Base-by-base conservation (phyloP, 495 filamentous ascomycete genomes). In the Sphaerosporella brunnea region DNA sequence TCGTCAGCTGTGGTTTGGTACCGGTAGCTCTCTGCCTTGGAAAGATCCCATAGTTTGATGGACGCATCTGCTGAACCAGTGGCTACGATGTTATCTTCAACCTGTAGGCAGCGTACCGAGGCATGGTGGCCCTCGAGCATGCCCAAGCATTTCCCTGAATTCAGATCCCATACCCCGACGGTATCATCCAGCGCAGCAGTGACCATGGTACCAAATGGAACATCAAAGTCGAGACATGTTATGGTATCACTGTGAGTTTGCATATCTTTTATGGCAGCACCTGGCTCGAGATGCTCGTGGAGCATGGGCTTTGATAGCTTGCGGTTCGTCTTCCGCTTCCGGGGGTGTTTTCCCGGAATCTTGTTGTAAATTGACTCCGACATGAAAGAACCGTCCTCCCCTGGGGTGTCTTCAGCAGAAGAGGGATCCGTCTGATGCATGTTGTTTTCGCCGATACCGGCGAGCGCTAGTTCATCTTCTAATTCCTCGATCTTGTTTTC, bases 321-420 rank as follows among this genome's bases (percentile, higher is more conserved):
- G 34, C 73, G 68, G 54, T 72, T 74, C 21, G 73, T 76, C 49
- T 78, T 77, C 36, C 77, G 78, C 53, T 78, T 77, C 62, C 77
- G 73, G 20, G 21, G 34, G 64, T 23, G 73, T 65, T 48, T 72
- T 70, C 11, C 74, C 62, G 10, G 75, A 73, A 0, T 64, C 62
- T 95, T 96, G 57, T 88, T 79, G 58, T 95, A 99, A 52, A 99
- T 83, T 5, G 85, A 93, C 59, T 94, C 85, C 1, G 90, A 95
- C 92, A 96, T 96, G 68, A 96, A 99, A 1, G 75, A 74, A 53
- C 73, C 75, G 37, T 47, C 52, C 16, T 59, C 55, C 8, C 45
- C 51, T 48, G 64, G 73, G 45, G 64, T 66, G 49, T 73, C 68
- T 21, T 77, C 76, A 23, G 71, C 65, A 10, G 67, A 63, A 39